phyloP scores from a whole-genome alignment of 2,329 filamentous ascomycete genomes.

The Teratosphaeria epicoccoides region DNA sequence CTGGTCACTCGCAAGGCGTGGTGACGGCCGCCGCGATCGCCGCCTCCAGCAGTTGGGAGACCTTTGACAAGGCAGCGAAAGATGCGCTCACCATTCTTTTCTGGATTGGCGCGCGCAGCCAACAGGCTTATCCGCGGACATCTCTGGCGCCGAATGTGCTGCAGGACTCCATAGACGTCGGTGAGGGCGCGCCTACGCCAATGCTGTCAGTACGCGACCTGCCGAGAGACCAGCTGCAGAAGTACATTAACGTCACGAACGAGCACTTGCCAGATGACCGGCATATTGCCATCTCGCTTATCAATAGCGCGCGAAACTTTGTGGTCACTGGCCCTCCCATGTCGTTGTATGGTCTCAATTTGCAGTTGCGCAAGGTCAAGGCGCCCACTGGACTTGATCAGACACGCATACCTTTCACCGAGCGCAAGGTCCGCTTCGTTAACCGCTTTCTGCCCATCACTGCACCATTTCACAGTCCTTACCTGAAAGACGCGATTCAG shows the following conservation, averaged over 20 bases:
- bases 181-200: conserved; percentile 88
- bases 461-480: conserved; percentile 95
- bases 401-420: conserved; percentile 83
- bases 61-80: conserved; percentile 68
- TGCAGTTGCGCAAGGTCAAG: conserved; percentile 92
- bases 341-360: conserved; percentile 89
- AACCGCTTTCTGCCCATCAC: conserved; percentile 97
- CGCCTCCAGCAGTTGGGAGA: conserved; percentile 85
- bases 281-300: conserved; percentile 87
- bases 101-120: conserved; percentile 95
- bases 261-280: conserved; percentile 86
- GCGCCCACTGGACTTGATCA: conserved; percentile 95
- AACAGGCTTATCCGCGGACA: conserved; percentile 92
- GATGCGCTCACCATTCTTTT: conserved; percentile 87
- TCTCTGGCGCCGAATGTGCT: conserved; percentile 84
- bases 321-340: conserved; percentile 94
- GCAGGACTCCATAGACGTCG: conserved; percentile 85
- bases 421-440: conserved; percentile 91
- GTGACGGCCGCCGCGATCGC: conserved; percentile 88
- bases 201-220: conserved; percentile 98
- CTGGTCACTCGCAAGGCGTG: conserved; percentile 93
- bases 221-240: conserved; percentile 76
- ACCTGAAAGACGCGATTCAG: conserved; percentile 70
- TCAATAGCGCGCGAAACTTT: conserved; percentile 95
- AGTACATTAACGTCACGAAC: conserved; percentile 94